These are phyloP conservation scores for Spergularia bocconei DNA, from an alignment of 148 eudicot genomes.

Conservation along the genomic window DNA sequence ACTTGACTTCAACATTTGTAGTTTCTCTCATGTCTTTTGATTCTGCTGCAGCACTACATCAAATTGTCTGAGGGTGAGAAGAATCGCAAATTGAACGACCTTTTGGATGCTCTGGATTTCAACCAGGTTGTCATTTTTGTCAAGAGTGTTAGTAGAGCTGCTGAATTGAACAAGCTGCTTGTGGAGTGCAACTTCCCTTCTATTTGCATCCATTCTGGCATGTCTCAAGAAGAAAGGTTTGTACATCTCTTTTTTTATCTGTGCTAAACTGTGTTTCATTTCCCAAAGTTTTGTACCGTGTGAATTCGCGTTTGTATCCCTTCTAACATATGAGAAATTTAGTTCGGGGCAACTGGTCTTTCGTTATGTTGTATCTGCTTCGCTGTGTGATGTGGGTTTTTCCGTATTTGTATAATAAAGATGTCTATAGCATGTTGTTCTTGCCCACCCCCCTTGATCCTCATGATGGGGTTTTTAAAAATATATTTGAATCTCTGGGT, in stretches of 20 bases:
- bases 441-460: no score
- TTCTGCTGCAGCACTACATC: conserved; percentile 75
- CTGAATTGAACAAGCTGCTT: conserved; percentile 88
- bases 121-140: conserved; percentile 97
- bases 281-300: no score
- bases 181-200: conserved; percentile 98
- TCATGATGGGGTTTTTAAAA: no score
- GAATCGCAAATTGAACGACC: conserved; percentile 91
- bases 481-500: no score
- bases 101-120: conserved; percentile 95
- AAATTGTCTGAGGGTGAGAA: conserved; percentile 86
- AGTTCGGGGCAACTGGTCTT: no score
- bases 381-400: no score
- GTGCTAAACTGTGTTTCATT: no score
- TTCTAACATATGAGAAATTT: no score
- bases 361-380: no score
- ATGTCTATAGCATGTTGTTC: no score
- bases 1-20: neutral
- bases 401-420: no score
- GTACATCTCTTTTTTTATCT: neutral
- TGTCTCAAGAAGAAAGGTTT: conserved; percentile 98
- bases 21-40: neutral
- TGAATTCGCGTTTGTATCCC: no score
- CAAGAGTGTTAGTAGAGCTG: conserved; percentile 89
- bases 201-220: conserved; percentile 95